phyloP scores from a whole-genome alignment of 768 basidiomycete genomes.

The Lepiota subincarnata region DNA sequence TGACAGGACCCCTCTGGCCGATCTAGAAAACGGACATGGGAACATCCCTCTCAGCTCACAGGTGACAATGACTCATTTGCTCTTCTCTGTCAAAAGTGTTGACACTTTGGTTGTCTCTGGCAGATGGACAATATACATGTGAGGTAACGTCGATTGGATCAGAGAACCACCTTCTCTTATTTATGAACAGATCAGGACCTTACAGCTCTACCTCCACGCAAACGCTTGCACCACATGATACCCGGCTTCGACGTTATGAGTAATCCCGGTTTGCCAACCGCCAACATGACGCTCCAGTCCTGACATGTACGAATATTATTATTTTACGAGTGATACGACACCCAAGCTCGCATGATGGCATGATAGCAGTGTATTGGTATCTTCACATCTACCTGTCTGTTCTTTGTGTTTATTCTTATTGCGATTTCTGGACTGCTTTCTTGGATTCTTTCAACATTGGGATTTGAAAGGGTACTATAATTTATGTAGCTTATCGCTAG shows the following conservation, averaged over 20 bases:
- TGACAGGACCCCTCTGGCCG: constrained; percentile 36
- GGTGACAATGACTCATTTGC: constrained; percentile 24
- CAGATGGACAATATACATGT: constrained; percentile 43
- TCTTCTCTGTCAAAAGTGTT: constrained; percentile 2
- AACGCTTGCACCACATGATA: constrained; percentile 66
- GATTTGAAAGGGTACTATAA: background rate
- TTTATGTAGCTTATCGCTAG: constrained; percentile 4
- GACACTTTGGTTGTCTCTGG: constrained; percentile 2
- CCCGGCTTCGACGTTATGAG: constrained; percentile 52
- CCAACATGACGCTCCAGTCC: constrained; percentile 51
- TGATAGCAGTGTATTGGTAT: constrained; percentile 18
- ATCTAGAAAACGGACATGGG: constrained; percentile 60
- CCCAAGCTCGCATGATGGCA: constrained; percentile 10
- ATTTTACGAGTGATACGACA: background rate
- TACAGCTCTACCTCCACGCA: constrained; percentile 52
- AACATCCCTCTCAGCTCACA: constrained; percentile 43
- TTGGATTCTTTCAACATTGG: constrained; percentile 1
- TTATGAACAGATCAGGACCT: constrained; percentile 38
- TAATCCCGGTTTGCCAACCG: constrained; percentile 49
- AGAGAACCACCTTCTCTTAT: constrained; percentile 15
- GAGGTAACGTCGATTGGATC: constrained; percentile 36
- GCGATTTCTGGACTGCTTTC: background rate
- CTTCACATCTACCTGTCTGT: constrained; percentile 11
- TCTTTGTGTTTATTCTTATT: constrained; percentile 10
- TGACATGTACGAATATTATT: constrained; percentile 26